These are phyloP conservation scores for Yamadazyma dushanensis DNA, from an alignment of 1,139 yeast species.

Conservation along the genomic window DNA sequence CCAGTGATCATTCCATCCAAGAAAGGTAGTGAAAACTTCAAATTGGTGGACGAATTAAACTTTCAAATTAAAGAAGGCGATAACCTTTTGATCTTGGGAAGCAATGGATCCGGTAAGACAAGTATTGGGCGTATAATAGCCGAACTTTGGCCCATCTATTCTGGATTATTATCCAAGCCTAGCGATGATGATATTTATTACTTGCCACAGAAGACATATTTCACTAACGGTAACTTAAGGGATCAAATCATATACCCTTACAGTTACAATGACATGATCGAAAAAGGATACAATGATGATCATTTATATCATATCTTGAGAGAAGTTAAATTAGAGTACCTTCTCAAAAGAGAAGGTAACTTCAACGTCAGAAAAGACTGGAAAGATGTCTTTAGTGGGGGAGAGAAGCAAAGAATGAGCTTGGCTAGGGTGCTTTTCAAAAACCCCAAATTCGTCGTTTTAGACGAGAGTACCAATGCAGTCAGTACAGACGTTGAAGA, in stretches of 20 bases:
- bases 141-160: conserved; percentile 89
- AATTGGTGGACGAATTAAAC: conserved; percentile 57
- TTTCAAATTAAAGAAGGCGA: conserved; percentile 61
- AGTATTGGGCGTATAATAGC: conserved; percentile 83
- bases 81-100: conserved; percentile 77
- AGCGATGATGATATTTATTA: conserved; percentile 68
- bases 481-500: conserved; percentile 93
- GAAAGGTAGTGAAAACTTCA: conserved; percentile 54
- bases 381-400: conserved; percentile 92
- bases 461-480: conserved; percentile 94
- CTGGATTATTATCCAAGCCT: conserved; percentile 82
- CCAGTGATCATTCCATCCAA: conserved; percentile 78
- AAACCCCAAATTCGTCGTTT: conserved; percentile 76
- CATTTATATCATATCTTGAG: conserved; percentile 66
- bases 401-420: conserved; percentile 90
- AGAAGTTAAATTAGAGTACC: conserved; percentile 78
- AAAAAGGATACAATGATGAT: conserved; percentile 68
- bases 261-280: conserved; percentile 75
- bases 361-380: conserved; percentile 71
- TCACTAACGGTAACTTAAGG: conserved; percentile 75
- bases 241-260: conserved; percentile 88
- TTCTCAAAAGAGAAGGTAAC: conserved; percentile 63
- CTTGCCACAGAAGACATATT: conserved; percentile 81
- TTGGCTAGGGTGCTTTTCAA: conserved; percentile 86
- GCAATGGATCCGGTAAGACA: conserved; percentile 90